Evolutionary conservation across 306 rosid genomes (phyloP).

Genomic region (Rubus idaeus): DNA sequence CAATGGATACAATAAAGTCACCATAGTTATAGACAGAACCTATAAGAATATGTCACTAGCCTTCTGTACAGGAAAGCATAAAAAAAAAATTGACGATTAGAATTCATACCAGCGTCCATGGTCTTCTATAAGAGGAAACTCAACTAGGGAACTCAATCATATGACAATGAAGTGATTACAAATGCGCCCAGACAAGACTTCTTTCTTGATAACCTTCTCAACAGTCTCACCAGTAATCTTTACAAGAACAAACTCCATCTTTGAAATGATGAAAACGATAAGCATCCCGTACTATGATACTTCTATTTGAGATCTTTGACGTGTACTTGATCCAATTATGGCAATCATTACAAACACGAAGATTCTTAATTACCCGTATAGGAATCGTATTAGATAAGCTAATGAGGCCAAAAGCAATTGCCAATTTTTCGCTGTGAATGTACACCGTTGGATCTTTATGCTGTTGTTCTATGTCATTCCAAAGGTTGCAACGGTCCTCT

Average conservation of each 20-base stretch:
- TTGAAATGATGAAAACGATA: conserved; percentile 88
- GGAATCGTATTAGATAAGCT: conserved; percentile 53
- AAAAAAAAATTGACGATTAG: neutral
- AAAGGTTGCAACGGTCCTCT: conserved; percentile 45
- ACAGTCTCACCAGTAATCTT: conserved; percentile 67
- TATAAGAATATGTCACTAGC: neutral
- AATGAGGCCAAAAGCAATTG: conserved; percentile 76
- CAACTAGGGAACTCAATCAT: neutral
- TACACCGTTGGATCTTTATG: conserved; percentile 46
- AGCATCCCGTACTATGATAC: conserved; percentile 69
- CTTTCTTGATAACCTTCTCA: neutral
- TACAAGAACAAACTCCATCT: conserved; percentile 67
- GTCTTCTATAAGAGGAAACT: conserved; percentile 1
- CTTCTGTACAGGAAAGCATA: neutral
- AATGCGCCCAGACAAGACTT: neutral
- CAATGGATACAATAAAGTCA: neutral
- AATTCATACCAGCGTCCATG: neutral
- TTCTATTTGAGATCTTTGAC: conserved; percentile 54
- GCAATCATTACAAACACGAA: conserved; percentile 83
- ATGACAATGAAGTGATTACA: neutral
- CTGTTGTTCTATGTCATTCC: conserved; percentile 58
- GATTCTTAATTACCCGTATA: conserved; percentile 69
- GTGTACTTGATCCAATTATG: conserved; percentile 80
- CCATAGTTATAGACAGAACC: neutral
- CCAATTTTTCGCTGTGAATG: conserved; percentile 81